Evolutionary conservation across 2,329 filamentous ascomycete species (phyloP), one percentile per base, ranked within the genome.

Genomic region (Talaromyces rugulosus): DNA sequence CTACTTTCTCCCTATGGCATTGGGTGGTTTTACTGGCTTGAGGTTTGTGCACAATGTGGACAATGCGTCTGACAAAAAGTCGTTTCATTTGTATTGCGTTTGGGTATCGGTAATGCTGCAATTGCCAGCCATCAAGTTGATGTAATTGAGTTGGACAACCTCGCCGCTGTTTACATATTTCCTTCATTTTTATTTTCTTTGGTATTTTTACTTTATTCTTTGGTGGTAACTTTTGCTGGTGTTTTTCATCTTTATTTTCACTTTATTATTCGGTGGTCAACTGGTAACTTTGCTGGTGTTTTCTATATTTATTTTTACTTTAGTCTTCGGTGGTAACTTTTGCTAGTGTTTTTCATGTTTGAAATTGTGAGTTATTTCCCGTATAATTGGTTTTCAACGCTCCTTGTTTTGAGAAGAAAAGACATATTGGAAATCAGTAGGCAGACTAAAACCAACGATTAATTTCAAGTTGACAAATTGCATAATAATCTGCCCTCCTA

Each of bases 81-180:
- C 57, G 1, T 62, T 62, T 44, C 61, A 62, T 44, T 23, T 62
- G 11, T 62, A 62, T 44, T 62, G 61, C 27, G 28, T 62, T 28
- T 62, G 61, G 61, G 61, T 62, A 14, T 44, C 61, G 14, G 51
- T 58, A 18, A 59, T 62, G 61, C 34, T 62, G 56, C 61, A 62
- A 40, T 51, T 62, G 16, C 61, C 61, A 56, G 61, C 61, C 7
- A 59, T 62, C 27, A 53, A 31, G 50, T 23, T 53, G 14, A n/a
- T 53, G 6, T 53, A 16, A 53, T n/a, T 23, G 16, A 31, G 27
- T 16, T 18, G 12, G 42, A 14, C 18, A 53, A 8, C 30, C 12
- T 31, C 18, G 16, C 14, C 14, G 23, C 2, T 27, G 11, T 4
- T 47, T 47, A 16, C 44, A 47, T 18, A 18, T 23, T 27, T 27